Evolutionary conservation across 2,329 filamentous ascomycete genomes (phyloP), one percentile per base, ranked within the genome.

Genomic region (Ophiostoma sp.): DNA sequence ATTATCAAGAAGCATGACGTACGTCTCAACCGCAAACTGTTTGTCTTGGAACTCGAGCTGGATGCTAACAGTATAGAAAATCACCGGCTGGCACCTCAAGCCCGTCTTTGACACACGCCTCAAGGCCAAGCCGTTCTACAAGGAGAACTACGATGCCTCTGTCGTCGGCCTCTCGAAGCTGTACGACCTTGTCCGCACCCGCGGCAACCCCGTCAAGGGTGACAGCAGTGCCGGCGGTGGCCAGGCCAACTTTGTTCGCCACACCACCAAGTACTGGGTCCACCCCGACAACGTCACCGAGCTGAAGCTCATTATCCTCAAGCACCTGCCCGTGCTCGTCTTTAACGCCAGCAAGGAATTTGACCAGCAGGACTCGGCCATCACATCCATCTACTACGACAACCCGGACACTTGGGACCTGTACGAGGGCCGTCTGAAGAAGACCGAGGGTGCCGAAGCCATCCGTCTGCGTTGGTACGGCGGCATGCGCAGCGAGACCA

Each of bases 1-100:
- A 99, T 99, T 74, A 97, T 99, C 81, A 99, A 99, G 85, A 99
- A 99, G 85, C 95, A 99, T 80, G 95, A 97, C 82, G 92, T 94
- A 80, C 75, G 90, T 82, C 10, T 23, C n/a, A 31, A 31, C 27
- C 27, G 27, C 27, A 31, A 31, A 31, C 1, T 31, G 27, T 13
- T n/a, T 7, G 23, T n/a, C 2, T 15, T 27, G 31, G 17, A n/a
- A 8, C 35, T 67, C 35, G 5, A 20, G 23, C 0, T 27, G 64
- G 11, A 23, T 57, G 52, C 35, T 39, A 39, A 41, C 35, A 41
- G 2, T 7, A 57, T 20, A 95, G 91, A 99, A 99, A 92, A 85
- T 91, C 84, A 99, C 95, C 0, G 86, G 89, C 72, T 97, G 94
- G 93, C 89, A 95, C 77, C 87, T 99, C 44, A 94, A 91, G 76